These are phyloP conservation scores for Cordyceps fumosorosea DNA, from an alignment of 2,329 filamentous ascomycete genomes.

Conservation along the genomic window DNA sequence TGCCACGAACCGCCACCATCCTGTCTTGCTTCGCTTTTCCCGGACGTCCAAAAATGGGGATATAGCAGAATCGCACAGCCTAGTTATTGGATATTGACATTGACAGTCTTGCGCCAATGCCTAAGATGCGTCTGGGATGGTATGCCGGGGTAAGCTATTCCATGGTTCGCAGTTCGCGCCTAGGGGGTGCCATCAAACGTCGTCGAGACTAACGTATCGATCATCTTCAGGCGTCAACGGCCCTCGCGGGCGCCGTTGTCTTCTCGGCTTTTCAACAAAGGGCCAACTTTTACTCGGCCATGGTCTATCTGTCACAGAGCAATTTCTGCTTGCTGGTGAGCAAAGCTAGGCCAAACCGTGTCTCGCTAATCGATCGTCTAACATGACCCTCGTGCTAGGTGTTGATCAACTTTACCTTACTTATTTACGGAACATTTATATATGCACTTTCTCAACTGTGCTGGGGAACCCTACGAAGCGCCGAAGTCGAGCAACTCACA, in stretches of 20 bases:
- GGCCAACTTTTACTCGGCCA: constrained; percentile 96
- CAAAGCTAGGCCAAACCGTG: constrained; percentile 13
- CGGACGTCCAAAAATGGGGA: constrained; percentile 2
- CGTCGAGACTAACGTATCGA: constrained; percentile 15
- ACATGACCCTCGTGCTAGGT: constrained; percentile 47
- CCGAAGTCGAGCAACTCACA: constrained; percentile 95
- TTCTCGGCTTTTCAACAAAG: constrained; percentile 89
- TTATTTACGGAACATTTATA: constrained; percentile 72
- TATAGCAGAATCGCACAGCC: neutral
- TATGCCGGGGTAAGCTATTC: constrained; percentile 50
- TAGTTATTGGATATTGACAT: constrained; percentile 12
- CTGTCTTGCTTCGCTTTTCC: neutral
- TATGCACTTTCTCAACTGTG: constrained; percentile 85
- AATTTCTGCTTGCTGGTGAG: constrained; percentile 88
- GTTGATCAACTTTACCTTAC: constrained; percentile 81
- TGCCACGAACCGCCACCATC: neutral
- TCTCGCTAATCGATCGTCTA: neutral
- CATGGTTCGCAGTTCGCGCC: constrained; percentile 17
- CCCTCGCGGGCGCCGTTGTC: constrained; percentile 76
- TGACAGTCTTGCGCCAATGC: constrained; percentile 19
- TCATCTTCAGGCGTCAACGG: constrained; percentile 62
- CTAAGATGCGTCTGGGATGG: constrained; percentile 53
- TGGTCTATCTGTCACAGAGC: constrained; percentile 93
- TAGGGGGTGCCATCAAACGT: constrained; percentile 15
- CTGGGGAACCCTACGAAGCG: constrained; percentile 82